Conservation (phyloP, 768 basidiomycete genomes). For the Kwoniella botswanensis region DNA sequence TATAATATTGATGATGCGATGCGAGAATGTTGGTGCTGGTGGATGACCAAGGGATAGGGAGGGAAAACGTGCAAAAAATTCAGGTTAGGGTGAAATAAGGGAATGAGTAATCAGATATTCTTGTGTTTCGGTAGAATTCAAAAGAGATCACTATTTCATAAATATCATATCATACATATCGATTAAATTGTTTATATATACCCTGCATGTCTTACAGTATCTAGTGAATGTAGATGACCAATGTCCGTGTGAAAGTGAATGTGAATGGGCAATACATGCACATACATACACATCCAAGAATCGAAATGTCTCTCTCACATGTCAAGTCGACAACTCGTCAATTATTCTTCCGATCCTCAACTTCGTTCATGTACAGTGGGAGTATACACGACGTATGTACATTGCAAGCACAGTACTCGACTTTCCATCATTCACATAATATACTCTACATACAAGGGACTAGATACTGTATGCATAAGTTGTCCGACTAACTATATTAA, state of each 20-base stretch:
- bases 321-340: too few species aligned
- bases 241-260: not conserved
- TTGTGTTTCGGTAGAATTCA: too few species aligned
- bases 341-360: too few species aligned
- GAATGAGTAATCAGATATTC: too few species aligned
- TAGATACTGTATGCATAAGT: not conserved
- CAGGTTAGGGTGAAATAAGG: too few species aligned
- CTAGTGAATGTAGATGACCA: not conserved
- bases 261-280: too few species aligned
- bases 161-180: not conserved
- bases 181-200: not conserved
- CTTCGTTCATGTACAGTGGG: too few species aligned
- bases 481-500: not conserved
- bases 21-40: not conserved
- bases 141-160: not conserved
- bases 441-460: too few species aligned
- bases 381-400: too few species aligned
- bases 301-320: not conserved
- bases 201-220: conserved; percentile 2
- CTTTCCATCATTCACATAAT: too few species aligned
- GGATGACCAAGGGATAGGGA: not conserved
- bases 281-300: not conserved
- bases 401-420: too few species aligned
- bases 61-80: not conserved
- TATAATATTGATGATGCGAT: not conserved